Evolutionary conservation across 2,329 filamentous ascomycete species (phyloP).

Genomic region (Alternaria arbusti): DNA sequence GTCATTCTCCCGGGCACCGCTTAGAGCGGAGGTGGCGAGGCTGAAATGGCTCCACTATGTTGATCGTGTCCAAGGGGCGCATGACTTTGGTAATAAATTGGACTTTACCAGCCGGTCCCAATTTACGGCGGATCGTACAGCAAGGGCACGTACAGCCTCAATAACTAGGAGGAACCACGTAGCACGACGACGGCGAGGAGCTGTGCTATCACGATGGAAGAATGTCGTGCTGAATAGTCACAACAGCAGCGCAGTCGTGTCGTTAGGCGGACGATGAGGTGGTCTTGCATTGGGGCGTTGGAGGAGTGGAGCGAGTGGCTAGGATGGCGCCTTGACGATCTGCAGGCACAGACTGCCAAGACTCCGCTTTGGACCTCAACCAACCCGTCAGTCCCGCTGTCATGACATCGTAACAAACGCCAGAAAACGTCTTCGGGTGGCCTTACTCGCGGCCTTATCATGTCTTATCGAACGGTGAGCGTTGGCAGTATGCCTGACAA

Average conservation of each 20-base stretch:
- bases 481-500: not conserved
- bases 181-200: slow-evolving; percentile 8
- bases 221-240: slow-evolving; percentile 6
- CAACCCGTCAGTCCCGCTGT: slow-evolving; percentile 15
- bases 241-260: slow-evolving; percentile 22
- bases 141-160: slow-evolving; percentile 6
- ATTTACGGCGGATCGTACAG: slow-evolving; percentile 10
- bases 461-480: not conserved
- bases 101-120: slow-evolving; percentile 19
- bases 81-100: slow-evolving; percentile 20
- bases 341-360: slow-evolving; percentile 33
- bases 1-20: slow-evolving; percentile 4
- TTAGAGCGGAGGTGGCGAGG: slow-evolving; percentile 9
- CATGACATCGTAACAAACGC: not conserved
- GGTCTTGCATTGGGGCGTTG: slow-evolving; percentile 28
- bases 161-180: slow-evolving; percentile 10
- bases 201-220: not conserved
- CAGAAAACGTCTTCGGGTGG: not conserved
- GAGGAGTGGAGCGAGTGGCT: slow-evolving; percentile 25
- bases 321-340: slow-evolving; percentile 17
- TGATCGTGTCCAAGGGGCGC: slow-evolving; percentile 15
- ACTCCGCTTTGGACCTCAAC: slow-evolving; percentile 13
- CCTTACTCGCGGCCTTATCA: not conserved
- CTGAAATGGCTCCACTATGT: slow-evolving; percentile 10
- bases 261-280: slow-evolving; percentile 27